Conservation (phyloP, 2,329 filamentous ascomycete genomes). For the Neoarthrinium moseri region DNA sequence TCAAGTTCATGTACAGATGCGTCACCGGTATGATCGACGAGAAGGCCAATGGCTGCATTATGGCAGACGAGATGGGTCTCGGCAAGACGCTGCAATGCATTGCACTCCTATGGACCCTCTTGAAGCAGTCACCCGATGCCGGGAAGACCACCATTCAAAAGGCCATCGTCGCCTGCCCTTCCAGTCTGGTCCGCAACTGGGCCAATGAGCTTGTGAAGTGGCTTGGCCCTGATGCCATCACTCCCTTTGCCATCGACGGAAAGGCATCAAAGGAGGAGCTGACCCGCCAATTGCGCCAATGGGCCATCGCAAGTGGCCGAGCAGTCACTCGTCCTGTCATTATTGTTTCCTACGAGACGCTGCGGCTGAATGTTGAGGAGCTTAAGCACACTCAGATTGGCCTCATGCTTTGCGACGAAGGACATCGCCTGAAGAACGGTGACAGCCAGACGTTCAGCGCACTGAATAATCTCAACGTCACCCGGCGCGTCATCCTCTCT, state of each 20-base stretch:
- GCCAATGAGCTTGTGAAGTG: conserved; percentile 96
- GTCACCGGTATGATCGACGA: conserved; percentile 94
- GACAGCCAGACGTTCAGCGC: conserved; percentile 95
- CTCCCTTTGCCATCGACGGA: conserved; percentile 92
- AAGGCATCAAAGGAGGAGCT: conserved; percentile 95
- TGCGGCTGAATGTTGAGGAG: conserved; percentile 87
- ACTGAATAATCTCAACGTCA: conserved; percentile 86
- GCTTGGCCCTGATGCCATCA: conserved; percentile 88
- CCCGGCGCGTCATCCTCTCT: conserved; percentile 87
- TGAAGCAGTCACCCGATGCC: conserved; percentile 95
- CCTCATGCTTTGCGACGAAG: conserved; percentile 91
- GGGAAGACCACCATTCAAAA: conserved; percentile 93
- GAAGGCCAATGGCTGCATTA: conserved; percentile 95
- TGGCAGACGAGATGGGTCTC: conserved; percentile 98
- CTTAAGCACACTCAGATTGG: conserved; percentile 89
- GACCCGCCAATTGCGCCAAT: conserved; percentile 85
- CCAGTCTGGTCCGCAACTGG: conserved; percentile 96
- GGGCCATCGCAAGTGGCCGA: conserved; percentile 90
- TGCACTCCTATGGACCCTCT: conserved; percentile 89
- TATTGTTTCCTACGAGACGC: conserved; percentile 96
- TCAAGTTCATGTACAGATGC: conserved; percentile 94
- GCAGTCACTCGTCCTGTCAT: conserved; percentile 88
- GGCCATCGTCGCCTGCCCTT: conserved; percentile 93
- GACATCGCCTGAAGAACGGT: conserved; percentile 93
- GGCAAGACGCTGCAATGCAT: conserved; percentile 98